phyloP scores from a whole-genome alignment of 768 basidiomycete genomes.

The Tephrocybe sp. region DNA sequence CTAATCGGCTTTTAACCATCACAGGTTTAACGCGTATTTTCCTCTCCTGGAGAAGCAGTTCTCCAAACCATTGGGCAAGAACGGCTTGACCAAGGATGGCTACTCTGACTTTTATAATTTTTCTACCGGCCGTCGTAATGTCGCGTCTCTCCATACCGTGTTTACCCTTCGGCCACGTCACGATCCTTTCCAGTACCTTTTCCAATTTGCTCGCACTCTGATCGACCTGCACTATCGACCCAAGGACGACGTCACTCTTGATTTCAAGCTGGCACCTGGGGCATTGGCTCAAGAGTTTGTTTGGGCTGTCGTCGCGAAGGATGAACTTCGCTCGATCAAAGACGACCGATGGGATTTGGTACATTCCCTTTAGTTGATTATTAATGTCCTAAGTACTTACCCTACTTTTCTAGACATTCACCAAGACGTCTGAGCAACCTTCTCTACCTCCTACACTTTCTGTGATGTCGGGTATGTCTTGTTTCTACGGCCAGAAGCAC shows the following conservation, averaged over 20 bases:
- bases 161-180: conserved; percentile 80
- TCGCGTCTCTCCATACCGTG: conserved; percentile 76
- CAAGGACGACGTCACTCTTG: conserved; percentile 68
- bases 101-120: conserved; percentile 80
- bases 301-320: conserved; percentile 82
- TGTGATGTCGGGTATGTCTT: conserved; percentile 63
- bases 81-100: conserved; percentile 62
- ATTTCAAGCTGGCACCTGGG: conserved; percentile 66
- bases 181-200: conserved; percentile 67
- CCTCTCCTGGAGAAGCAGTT: conserved; percentile 70
- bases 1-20: conserved; percentile 12
- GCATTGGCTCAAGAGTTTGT: conserved; percentile 63
- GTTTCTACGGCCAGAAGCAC: conserved; percentile 57
- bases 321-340: conserved; percentile 67
- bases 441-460: conserved; percentile 59
- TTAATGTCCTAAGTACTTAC: not conserved
- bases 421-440: conserved; percentile 68
- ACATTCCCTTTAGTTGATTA: conserved; percentile 25
- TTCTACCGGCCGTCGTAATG: conserved; percentile 80
- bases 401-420: conserved; percentile 53
- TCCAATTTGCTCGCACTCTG: conserved; percentile 59
- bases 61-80: conserved; percentile 54
- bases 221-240: conserved; percentile 76
- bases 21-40: conserved; percentile 60
- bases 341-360: conserved; percentile 86